phyloP scores from a whole-genome alignment of 2,329 filamentous ascomycete species.

The Fusarium anguioides region DNA sequence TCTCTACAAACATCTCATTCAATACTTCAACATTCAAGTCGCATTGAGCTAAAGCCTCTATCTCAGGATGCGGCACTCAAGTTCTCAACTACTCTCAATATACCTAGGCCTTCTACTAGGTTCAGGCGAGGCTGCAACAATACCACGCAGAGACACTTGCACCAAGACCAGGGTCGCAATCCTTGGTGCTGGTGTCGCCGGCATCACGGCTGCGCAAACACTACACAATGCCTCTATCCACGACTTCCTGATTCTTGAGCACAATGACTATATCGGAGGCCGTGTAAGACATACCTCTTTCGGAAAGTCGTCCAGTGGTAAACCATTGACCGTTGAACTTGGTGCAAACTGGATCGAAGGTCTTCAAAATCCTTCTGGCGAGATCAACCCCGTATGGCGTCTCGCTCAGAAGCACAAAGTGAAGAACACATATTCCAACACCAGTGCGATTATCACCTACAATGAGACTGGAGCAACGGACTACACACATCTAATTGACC shows the following conservation, averaged over 20 bases:
- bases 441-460: constrained; percentile 65
- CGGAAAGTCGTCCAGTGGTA: constrained; percentile 60
- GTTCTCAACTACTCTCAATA: constrained; percentile 9
- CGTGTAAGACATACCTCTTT: constrained; percentile 68
- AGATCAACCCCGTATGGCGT: constrained; percentile 70
- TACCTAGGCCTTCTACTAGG: constrained; percentile 11
- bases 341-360: constrained; percentile 72
- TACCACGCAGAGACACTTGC: constrained; percentile 36
- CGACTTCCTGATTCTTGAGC: constrained; percentile 75
- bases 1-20: neutral
- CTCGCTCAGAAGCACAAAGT: constrained; percentile 69
- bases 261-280: constrained; percentile 71
- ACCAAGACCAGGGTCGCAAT: constrained; percentile 49
- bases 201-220: constrained; percentile 72
- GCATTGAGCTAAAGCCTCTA: neutral
- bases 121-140: constrained; percentile 17
- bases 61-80: constrained; percentile 5
- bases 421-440: constrained; percentile 68
- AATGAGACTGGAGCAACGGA: constrained; percentile 66
- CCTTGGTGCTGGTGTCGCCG: constrained; percentile 69
- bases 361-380: constrained; percentile 43
- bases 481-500: constrained; percentile 61
- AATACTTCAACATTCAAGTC: neutral
- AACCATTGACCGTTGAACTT: constrained; percentile 68
- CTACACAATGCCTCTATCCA: constrained; percentile 68